A percentile compares a stretch with the other conserved stretches of the same genome.
These are phyloP conservation scores for Hypoxylon fragiforme DNA, from an alignment of 495 filamentous ascomycete genomes.

Conservation along the genomic window DNA sequence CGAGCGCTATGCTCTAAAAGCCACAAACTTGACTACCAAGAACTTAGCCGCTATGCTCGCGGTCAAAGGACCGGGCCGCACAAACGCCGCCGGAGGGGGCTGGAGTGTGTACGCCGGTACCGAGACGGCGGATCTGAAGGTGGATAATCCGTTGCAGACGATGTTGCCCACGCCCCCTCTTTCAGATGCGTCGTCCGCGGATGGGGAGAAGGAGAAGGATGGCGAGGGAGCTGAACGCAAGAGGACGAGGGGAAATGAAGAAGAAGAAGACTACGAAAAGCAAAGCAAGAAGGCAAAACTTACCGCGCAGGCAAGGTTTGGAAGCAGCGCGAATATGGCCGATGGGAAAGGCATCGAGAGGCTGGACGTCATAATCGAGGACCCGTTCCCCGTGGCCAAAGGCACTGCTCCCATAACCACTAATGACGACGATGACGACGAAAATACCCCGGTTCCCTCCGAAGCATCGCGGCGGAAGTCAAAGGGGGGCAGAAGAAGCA, in stretches of 20 bases:
- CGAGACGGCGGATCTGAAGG: conserved; percentile 48
- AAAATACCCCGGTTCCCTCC: too few species aligned
- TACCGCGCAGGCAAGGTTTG: conserved; percentile 61
- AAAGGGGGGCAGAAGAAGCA: conserved; percentile 41
- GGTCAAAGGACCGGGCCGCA: conserved; percentile 66
- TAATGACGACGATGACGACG: conserved; percentile 38
- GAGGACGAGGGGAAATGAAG: conserved; percentile 23
- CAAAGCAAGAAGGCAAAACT: conserved; percentile 46
- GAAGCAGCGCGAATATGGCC: conserved; percentile 46
- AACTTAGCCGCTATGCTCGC: conserved; percentile 67
- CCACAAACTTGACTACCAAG: conserved; percentile 67
- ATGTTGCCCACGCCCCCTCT: conserved; percentile 45
- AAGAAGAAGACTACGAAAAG: conserved; percentile 39
- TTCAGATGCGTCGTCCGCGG: conserved; percentile 39
- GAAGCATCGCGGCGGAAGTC: conserved; percentile 13
- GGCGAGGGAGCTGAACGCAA: conserved; percentile 3
- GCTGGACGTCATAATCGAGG: conserved; percentile 61
- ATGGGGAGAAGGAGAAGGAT: conserved; percentile 13
- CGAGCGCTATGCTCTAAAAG: conserved; percentile 66
- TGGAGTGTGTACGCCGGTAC: conserved; percentile 77
- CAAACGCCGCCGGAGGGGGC: conserved; percentile 69
- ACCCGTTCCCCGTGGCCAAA: conserved; percentile 54
- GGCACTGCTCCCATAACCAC: conserved; percentile 12
- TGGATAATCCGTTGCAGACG: conserved; percentile 61
- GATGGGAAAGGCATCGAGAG: conserved; percentile 64